A percentile compares a stretch with the other conserved stretches of the same genome.
Conservation (phyloP, 495 filamentous ascomycete species). For the Aspergillus campestris region DNA sequence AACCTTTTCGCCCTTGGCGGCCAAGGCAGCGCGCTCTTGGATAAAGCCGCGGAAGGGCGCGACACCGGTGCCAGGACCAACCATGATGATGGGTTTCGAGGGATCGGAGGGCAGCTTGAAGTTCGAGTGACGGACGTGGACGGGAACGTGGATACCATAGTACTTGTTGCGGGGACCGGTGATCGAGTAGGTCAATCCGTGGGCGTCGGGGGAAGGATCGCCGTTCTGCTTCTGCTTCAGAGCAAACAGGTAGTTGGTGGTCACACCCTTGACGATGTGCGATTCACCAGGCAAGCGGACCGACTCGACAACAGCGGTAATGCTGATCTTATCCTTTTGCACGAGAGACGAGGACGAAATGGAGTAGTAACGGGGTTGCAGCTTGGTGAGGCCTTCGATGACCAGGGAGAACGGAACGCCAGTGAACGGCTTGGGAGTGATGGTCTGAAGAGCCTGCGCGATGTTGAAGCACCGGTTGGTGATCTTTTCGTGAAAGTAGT, state of each 20-base stretch:
- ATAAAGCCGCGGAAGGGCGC: conserved; percentile 94
- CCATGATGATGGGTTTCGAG: conserved; percentile 85
- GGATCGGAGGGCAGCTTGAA: conserved; percentile 98
- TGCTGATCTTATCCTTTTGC: conserved; percentile 86
- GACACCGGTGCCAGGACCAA: conserved; percentile 94
- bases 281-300: conserved; percentile 65
- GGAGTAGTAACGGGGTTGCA: conserved; percentile 97
- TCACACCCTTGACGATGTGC: conserved; percentile 85
- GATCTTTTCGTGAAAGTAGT: conserved; percentile 89
- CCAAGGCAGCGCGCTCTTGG: conserved; percentile 81
- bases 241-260: conserved; percentile 94
- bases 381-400: conserved; percentile 87
- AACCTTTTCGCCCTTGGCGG: conserved; percentile 71
- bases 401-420: conserved; percentile 88
- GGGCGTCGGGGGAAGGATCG: conserved; percentile 74
- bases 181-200: conserved; percentile 83
- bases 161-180: conserved; percentile 93
- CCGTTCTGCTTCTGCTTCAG: conserved; percentile 96
- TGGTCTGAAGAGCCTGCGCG: conserved; percentile 71
- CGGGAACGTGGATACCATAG: conserved; percentile 89
- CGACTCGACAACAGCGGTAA: conserved; percentile 92
- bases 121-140: conserved; percentile 96
- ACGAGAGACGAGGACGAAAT: conserved; percentile 95
- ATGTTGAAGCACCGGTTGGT: conserved; percentile 80
- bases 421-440: conserved; percentile 67